Conservation (phyloP, 352 stramenopile species). For the Thalassiosira oceanica region DNA sequence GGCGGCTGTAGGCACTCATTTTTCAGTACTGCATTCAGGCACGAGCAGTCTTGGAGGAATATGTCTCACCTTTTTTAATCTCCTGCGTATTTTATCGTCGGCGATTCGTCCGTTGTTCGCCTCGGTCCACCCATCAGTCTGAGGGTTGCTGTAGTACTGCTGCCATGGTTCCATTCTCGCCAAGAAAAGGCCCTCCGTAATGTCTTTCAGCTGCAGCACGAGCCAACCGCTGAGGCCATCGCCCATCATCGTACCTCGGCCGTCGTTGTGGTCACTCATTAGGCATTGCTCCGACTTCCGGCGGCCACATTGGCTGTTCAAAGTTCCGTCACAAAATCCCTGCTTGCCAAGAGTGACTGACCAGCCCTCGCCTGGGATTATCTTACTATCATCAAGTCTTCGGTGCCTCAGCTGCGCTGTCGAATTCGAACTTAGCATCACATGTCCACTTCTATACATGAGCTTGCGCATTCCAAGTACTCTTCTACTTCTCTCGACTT, state of each 20-base stretch:
- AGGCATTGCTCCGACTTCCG: conserved; percentile 34
- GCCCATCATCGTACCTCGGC: conserved; percentile 30
- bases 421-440: not conserved
- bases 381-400: conserved; percentile 11
- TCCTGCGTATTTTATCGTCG: conserved; percentile 9
- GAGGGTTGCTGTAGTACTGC: conserved; percentile 18
- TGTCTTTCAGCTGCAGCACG: conserved; percentile 59
- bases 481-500: too few relatives aligned
- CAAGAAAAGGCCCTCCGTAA: conserved; percentile 67
- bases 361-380: conserved; percentile 60
- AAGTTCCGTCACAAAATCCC: conserved; percentile 51
- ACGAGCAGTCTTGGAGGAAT: too few relatives aligned
- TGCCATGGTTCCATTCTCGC: conserved; percentile 50
- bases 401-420: not conserved
- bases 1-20: too few relatives aligned
- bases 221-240: conserved; percentile 65
- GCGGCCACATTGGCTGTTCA: conserved; percentile 24
- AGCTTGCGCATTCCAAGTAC: conserved; percentile 4
- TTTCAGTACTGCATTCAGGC: too few relatives aligned
- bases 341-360: conserved; percentile 4
- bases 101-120: conserved; percentile 55
- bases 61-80: conserved; percentile 12
- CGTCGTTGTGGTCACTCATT: conserved; percentile 56
- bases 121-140: conserved; percentile 51
- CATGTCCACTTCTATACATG: not conserved